Evolutionary conservation across 139 green algal species (phyloP), one percentile per base, ranked within the genome.

Genomic region (Coelastrella sp.): DNA sequence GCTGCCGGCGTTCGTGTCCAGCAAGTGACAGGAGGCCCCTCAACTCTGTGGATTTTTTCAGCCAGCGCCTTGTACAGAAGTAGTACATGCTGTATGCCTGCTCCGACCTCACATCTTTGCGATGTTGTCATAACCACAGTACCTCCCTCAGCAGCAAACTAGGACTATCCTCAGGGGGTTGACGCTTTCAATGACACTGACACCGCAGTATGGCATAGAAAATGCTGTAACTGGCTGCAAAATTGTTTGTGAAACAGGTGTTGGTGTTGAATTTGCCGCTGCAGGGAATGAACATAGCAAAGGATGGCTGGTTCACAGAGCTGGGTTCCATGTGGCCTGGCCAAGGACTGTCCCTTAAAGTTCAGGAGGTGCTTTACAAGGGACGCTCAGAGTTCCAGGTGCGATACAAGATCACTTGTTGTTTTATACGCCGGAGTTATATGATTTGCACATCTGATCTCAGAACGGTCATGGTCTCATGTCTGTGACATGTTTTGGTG

Each of bases 371-470:
- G 0, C 81, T 99, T 23, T 98, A 94, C 85, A 72, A 93, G n/a
- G 93, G 79, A 1, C 90, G 92, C 38, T 98, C 94, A 17, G 89
- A 98, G 1, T 99, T 98, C 85, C 97, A 99, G 95, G 97, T 96
- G 53, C 13, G 23, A 21, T 13, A 17, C 21, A 30, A 25, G 19
- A 23, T 0, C 59, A 32, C 1, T 30, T 32, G 21, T 67, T 67
- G 19, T 23, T 34, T 30, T 30, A 2, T 2, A 32, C 27, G 8
- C 13, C 59, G 48, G 17, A 57, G 48, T n/a, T n/a, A n/a, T n/a
- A n/a, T n/a, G n/a, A n/a, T n/a, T n/a, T n/a, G n/a, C n/a, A n/a
- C n/a, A n/a, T n/a, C n/a, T n/a, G n/a, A n/a, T n/a, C n/a, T n/a
- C n/a, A n/a, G n/a, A n/a, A n/a, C n/a, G 45, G 45, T 9, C 45